Conservation (phyloP, 805 yeast genomes). For the Candida dajiaensis region DNA sequence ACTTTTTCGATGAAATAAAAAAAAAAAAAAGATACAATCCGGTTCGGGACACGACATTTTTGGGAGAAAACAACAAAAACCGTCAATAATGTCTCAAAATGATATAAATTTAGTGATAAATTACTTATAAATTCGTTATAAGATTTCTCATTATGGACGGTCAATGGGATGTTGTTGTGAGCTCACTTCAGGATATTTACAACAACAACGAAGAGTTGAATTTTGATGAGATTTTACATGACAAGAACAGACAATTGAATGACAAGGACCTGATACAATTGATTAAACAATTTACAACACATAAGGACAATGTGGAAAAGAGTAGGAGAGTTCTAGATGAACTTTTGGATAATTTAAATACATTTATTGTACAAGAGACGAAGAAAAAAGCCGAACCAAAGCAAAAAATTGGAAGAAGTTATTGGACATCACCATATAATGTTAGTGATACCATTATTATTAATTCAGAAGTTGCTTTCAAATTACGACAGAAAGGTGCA, state of each 20-base stretch:
- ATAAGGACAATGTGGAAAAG: slow-evolving; percentile 52
- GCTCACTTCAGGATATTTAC: slow-evolving; percentile 64
- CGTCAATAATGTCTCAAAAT: neutral
- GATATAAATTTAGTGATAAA: no score
- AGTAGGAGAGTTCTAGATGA: slow-evolving; percentile 38
- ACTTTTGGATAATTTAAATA: slow-evolving; percentile 39
- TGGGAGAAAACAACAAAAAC: no score
- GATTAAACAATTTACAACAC: slow-evolving; percentile 40
- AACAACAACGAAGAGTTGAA: slow-evolving; percentile 51
- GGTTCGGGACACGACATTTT: neutral
- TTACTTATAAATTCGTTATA: neutral
- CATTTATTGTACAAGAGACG: slow-evolving; percentile 30
- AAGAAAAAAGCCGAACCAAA: slow-evolving; percentile 21
- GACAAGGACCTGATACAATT: slow-evolving; percentile 35
- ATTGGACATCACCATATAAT: slow-evolving; percentile 48
- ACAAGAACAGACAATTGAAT: slow-evolving; percentile 25
- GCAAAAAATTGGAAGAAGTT: slow-evolving; percentile 25
- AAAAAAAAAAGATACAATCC: neutral
- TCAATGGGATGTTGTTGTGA: slow-evolving; percentile 62
- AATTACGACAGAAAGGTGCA: slow-evolving; percentile 60
- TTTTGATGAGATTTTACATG: slow-evolving; percentile 37
- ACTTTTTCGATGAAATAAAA: neutral
- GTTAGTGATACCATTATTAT: slow-evolving; percentile 50
- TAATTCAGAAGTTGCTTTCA: slow-evolving; percentile 86
- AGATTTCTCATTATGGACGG: slow-evolving; percentile 43